phyloP scores from a whole-genome alignment of 1,284 basidiomycete genomes.

The Ceratobasidium sp. region DNA sequence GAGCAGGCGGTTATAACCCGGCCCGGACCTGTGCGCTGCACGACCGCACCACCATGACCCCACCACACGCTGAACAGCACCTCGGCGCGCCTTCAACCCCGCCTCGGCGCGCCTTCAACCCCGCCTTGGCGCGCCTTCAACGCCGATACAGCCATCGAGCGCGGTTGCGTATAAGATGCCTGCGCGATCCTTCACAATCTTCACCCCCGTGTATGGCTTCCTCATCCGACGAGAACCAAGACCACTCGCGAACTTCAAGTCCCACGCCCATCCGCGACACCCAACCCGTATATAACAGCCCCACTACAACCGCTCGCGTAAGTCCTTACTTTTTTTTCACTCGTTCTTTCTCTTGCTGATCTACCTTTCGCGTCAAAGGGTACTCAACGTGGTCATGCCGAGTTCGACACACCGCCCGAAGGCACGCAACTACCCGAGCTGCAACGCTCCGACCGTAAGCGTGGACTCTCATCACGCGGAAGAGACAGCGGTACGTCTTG shows the following conservation, averaged over 20 bases:
- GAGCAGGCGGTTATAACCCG: background rate
- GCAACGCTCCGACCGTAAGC: background rate
- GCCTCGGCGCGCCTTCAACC: background rate
- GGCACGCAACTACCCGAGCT: background rate
- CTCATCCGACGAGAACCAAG: background rate
- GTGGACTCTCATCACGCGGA: background rate
- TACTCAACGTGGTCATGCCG: background rate
- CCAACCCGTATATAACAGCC: background rate
- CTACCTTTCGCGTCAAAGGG: background rate
- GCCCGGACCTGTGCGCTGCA: background rate
- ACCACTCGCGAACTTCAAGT: background rate
- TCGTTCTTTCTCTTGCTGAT: background rate
- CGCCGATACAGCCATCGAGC: background rate
- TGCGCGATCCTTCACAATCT: no score
- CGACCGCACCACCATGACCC: background rate
- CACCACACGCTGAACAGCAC: background rate
- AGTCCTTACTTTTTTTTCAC: background rate
- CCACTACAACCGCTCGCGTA: background rate
- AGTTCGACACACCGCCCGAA: constrained; percentile 1
- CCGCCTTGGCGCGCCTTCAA: background rate
- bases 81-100: background rate
- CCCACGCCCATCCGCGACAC: constrained; percentile 1
- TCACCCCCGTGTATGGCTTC: background rate
- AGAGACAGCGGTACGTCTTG: background rate
- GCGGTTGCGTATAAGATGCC: no score